phyloP scores from a whole-genome alignment of 148 eudicot genomes.

The Suaeda aralocaspica region DNA sequence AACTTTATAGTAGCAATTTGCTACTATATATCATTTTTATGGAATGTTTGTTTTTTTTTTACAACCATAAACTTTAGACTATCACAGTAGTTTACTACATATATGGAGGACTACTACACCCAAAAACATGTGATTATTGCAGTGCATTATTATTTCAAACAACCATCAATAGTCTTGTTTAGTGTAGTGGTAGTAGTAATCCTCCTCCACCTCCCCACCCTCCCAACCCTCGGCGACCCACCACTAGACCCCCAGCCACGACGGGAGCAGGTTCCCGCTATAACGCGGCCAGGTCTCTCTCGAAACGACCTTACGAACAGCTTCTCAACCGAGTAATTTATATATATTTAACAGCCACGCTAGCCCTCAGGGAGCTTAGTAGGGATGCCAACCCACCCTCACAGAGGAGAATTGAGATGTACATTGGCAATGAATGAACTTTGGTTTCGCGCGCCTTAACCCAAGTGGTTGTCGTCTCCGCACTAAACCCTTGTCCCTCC shows the following conservation, averaged over 20 bases:
- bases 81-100: not conserved
- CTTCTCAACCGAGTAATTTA: slow-evolving; percentile 61
- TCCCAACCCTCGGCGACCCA: slow-evolving; percentile 33
- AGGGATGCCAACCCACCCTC: slow-evolving; percentile 44
- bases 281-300: slow-evolving; percentile 45
- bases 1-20: slow-evolving; percentile 18
- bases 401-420: slow-evolving; percentile 54
- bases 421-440: slow-evolving; percentile 51
- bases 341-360: slow-evolving; percentile 45
- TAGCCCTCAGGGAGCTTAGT: slow-evolving; percentile 47
- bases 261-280: slow-evolving; percentile 30
- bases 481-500: not conserved
- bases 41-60: not conserved
- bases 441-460: slow-evolving; percentile 33
- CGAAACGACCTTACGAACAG: slow-evolving; percentile 51
- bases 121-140: not conserved
- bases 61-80: not conserved
- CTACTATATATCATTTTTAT: slow-evolving; percentile 1
- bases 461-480: slow-evolving; percentile 22
- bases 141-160: not conserved
- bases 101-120: slow-evolving; percentile 1
- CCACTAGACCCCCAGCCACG: slow-evolving; percentile 16
- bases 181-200: not conserved
- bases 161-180: slow-evolving; percentile 6
- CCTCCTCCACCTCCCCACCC: slow-evolving; percentile 29